These are phyloP conservation scores for Colletotrichum destructivum DNA, from an alignment of 2,329 filamentous ascomycete genomes.

Conservation along the genomic window DNA sequence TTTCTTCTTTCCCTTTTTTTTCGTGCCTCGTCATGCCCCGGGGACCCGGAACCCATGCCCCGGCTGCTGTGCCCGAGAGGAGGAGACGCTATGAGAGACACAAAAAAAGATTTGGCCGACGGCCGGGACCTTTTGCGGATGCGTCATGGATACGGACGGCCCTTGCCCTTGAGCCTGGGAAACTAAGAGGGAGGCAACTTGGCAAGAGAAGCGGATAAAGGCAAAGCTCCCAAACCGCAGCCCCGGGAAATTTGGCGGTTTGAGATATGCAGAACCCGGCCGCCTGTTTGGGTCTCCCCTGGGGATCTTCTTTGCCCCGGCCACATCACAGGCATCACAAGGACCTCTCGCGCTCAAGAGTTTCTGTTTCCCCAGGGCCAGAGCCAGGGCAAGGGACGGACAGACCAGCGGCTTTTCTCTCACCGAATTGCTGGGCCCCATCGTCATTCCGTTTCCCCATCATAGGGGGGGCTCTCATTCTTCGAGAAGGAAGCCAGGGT, in stretches of 20 bases:
- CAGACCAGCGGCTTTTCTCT: neutral
- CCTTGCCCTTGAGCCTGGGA: slow-evolving; percentile 2
- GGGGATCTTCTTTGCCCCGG: neutral
- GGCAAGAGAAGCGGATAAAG: slow-evolving; percentile 13
- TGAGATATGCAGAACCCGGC: slow-evolving; percentile 27
- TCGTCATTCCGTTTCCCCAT: slow-evolving; percentile 1
- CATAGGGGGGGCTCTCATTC: neutral
- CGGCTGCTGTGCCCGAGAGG: slow-evolving; percentile 24
- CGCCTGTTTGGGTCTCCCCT: slow-evolving; percentile 1
- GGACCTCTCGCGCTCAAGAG: neutral
- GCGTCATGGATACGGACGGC: neutral
- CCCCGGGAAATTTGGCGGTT: slow-evolving; percentile 41
- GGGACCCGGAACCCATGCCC: slow-evolving; percentile 35
- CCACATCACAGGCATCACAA: neutral
- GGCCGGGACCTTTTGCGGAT: slow-evolving; percentile 1
- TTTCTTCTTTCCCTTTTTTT: slow-evolving; percentile 3
- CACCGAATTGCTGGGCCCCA: slow-evolving; percentile 11
- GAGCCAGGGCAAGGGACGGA: neutral
- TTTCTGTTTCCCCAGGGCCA: neutral
- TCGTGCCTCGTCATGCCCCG: slow-evolving; percentile 18
- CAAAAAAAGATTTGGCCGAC: slow-evolving; percentile 7
- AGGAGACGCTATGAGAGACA: neutral
- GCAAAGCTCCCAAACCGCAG: slow-evolving; percentile 35
- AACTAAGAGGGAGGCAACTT: neutral
- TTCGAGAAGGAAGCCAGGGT: slow-evolving; percentile 7